Percentiles rank a stretch among this genome's conserved stretches.
Evolutionary conservation across 148 eudicot species (phyloP).

Genomic region (Vaccinium macrocarpon): DNA sequence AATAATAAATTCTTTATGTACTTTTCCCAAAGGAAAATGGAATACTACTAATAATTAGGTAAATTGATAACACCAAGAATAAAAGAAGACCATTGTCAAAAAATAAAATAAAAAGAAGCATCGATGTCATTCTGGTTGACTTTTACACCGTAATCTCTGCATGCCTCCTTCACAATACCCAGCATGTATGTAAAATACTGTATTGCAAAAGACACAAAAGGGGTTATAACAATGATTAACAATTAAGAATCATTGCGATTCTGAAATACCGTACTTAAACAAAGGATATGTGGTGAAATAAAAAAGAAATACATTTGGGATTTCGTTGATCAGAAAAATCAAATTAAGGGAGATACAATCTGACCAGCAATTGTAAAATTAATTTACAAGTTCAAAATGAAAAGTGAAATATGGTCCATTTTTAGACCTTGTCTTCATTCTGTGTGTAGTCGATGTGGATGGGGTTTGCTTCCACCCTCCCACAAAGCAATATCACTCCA

Average conservation of each 20-base stretch:
- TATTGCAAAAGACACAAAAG: neutral
- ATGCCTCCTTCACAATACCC: neutral
- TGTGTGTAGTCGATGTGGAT: neutral
- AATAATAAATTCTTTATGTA: no score
- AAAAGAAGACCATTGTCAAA: no score
- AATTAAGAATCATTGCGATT: neutral
- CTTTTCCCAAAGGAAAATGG: no score
- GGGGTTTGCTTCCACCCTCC: constrained; percentile 18
- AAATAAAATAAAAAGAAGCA: no score
- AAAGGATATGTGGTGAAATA: neutral
- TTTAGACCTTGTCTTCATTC: constrained; percentile 32
- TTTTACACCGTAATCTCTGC: neutral
- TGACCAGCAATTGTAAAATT: neutral
- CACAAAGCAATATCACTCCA: constrained; percentile 34
- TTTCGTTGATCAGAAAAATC: neutral
- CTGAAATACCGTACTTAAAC: neutral
- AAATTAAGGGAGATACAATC: neutral
- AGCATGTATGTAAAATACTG: neutral
- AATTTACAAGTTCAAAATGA: neutral
- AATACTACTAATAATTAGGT: no score
- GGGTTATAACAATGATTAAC: neutral
- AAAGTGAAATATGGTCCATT: neutral
- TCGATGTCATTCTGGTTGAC: neutral
- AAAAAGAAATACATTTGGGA: neutral
- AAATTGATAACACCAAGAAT: no score